Conservation (phyloP, 176 grass and related monocot genomes). For the Musa beccarii region DNA sequence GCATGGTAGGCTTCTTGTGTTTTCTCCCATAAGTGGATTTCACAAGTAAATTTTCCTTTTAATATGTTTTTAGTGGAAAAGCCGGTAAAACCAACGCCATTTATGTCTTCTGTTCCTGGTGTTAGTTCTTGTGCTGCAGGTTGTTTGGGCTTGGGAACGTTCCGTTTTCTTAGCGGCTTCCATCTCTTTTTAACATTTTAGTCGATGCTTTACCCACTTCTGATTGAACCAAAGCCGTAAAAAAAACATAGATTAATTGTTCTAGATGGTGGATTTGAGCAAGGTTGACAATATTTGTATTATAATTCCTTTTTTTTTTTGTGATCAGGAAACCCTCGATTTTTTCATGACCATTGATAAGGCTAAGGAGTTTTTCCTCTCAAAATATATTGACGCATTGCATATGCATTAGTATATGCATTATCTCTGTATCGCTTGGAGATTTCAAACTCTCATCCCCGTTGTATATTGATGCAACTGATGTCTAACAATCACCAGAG, state of each 20-base stretch:
- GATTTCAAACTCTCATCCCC: too few species aligned
- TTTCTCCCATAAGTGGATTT: neutral
- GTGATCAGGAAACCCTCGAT: too few species aligned
- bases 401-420: too few species aligned
- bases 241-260: too few species aligned
- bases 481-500: too few species aligned
- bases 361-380: neutral
- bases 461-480: too few species aligned
- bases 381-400: neutral
- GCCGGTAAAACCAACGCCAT: neutral
- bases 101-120: neutral
- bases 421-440: too few species aligned
- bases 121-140: neutral
- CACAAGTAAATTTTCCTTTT: neutral
- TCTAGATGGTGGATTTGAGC: neutral
- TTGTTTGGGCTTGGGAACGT: neutral
- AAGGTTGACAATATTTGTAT: neutral
- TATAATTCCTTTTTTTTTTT: neutral
- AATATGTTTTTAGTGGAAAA: neutral
- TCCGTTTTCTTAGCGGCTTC: too few species aligned
- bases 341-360: too few species aligned
- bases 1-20: neutral
- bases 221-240: neutral
- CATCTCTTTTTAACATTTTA: neutral
- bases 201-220: neutral